These are phyloP conservation scores for Penicillium daleae DNA, from an alignment of 495 filamentous ascomycete genomes.

Conservation along the genomic window DNA sequence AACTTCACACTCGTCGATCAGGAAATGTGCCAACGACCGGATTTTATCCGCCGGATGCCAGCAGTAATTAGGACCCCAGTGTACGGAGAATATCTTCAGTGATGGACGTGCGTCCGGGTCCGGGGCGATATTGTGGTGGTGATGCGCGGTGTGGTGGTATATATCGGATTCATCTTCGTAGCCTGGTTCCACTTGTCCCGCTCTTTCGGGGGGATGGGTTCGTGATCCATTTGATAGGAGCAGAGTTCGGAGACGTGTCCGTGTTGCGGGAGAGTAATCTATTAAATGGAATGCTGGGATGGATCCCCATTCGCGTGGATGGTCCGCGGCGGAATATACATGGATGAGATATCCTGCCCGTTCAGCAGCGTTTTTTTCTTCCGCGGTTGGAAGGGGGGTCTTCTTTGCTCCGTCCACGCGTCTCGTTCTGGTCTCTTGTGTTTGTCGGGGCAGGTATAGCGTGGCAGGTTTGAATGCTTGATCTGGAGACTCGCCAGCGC, in stretches of 20 bases:
- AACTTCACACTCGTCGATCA: conserved; percentile 48
- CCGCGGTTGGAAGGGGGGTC: not conserved
- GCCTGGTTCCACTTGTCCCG: not conserved
- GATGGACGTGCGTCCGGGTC: conserved; percentile 8
- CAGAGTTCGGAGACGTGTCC: conserved; percentile 25
- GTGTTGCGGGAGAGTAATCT: conserved; percentile 35
- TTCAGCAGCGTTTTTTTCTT: not conserved
- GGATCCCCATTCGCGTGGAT: conserved; percentile 27
- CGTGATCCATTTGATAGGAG: conserved; percentile 12
- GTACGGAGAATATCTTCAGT: conserved; percentile 45
- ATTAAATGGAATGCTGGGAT: conserved; percentile 37
- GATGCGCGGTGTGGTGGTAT: conserved; percentile 1
- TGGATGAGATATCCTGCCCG: conserved; percentile 18
- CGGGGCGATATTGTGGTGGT: not conserved
- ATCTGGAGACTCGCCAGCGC: conserved; percentile 33
- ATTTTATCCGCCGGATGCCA: conserved; percentile 38
- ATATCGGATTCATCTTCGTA: not conserved
- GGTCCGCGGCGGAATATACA: conserved; percentile 36
- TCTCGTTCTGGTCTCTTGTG: not conserved
- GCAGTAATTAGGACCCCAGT: conserved; percentile 49
- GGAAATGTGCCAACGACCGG: conserved; percentile 40
- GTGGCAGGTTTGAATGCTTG: conserved; percentile 36
- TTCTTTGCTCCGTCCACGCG: conserved; percentile 1
- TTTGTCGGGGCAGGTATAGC: conserved; percentile 14
- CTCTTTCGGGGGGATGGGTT: not conserved